phyloP scores from a whole-genome alignment of 176 grass and related monocot genomes.

The Oryza coarctata region DNA sequence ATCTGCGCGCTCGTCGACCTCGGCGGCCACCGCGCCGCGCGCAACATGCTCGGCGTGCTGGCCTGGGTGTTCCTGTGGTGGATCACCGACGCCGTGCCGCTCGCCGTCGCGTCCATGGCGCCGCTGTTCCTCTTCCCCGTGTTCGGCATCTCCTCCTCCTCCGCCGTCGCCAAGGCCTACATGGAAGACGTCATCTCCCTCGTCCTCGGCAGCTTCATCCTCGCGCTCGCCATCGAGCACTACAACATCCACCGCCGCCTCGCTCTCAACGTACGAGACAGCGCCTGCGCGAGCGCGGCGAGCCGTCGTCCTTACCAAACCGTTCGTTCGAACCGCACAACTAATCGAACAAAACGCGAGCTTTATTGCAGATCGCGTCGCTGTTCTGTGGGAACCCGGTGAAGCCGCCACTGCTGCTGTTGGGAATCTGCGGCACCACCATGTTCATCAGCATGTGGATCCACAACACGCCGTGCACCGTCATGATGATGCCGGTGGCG shows the following conservation, averaged over 20 bases:
- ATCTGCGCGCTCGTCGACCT: slow-evolving; percentile 56
- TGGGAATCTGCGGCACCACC: slow-evolving; percentile 71
- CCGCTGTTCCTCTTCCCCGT: slow-evolving; percentile 89
- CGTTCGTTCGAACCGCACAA: no score
- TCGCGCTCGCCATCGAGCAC: slow-evolving; percentile 86
- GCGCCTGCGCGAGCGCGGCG: no score
- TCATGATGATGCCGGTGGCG: slow-evolving; percentile 93
- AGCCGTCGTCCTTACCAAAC: no score
- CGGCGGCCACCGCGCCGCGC: slow-evolving; percentile 35
- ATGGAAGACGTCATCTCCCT: slow-evolving; percentile 98
- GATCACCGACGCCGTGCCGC: slow-evolving; percentile 77
- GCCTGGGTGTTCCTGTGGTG: slow-evolving; percentile 94
- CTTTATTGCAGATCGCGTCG: slow-evolving; percentile 49
- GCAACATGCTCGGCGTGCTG: slow-evolving; percentile 84
- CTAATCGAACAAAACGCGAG: no score
- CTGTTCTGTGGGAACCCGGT: slow-evolving; percentile 79
- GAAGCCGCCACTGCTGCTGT: slow-evolving; percentile 59
- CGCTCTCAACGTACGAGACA: slow-evolving; percentile 58
- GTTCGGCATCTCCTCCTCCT: slow-evolving; percentile 62
- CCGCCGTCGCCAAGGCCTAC: slow-evolving; percentile 66
- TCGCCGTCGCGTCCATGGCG: slow-evolving; percentile 85
- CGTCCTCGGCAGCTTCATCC: slow-evolving; percentile 94
- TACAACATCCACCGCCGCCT: slow-evolving; percentile 93
- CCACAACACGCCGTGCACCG: slow-evolving; percentile 79
- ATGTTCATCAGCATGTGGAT: slow-evolving; percentile 94